phyloP scores from a whole-genome alignment of 1,139 yeast species.

The Candida smagusa region DNA sequence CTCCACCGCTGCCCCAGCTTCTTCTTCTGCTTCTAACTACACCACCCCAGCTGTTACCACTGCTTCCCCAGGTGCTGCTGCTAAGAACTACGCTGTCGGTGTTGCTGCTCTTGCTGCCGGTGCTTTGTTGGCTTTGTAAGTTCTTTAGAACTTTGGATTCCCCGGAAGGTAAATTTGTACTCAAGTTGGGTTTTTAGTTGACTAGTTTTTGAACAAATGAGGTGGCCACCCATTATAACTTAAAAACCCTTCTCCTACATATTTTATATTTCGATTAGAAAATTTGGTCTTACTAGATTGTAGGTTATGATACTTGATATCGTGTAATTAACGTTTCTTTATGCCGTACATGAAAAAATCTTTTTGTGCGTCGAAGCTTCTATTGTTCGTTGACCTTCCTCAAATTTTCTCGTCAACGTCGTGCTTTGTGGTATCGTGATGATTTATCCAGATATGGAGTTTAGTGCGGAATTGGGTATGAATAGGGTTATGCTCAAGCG shows the following conservation, averaged over 20 bases:
- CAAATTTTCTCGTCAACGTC: too few species aligned
- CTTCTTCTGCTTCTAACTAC: conserved; percentile 19
- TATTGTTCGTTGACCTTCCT: too few species aligned
- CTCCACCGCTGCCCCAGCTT: conserved; percentile 15
- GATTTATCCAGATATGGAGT: too few species aligned
- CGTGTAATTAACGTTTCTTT: too few species aligned
- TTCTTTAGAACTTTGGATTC: conserved; percentile 2
- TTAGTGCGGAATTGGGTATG: too few species aligned
- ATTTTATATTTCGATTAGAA: too few species aligned
- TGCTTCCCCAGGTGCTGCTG: conserved; percentile 34
- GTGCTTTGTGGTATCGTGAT: neutral
- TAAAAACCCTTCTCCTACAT: conserved; percentile 1
- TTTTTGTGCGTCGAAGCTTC: too few species aligned
- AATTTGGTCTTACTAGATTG: too few species aligned
- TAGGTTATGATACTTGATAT: too few species aligned
- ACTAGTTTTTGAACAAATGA: conserved; percentile 3
- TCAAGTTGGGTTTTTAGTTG: conserved; percentile 6
- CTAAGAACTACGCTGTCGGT: conserved; percentile 36
- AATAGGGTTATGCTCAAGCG: too few species aligned
- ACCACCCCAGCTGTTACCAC: conserved; percentile 30
- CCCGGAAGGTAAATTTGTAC: conserved; percentile 1
- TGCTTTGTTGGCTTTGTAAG: conserved; percentile 52
- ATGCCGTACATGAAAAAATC: too few species aligned
- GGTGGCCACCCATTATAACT: conserved; percentile 10
- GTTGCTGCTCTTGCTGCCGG: conserved; percentile 51